These are phyloP conservation scores for Eragrostis nindensis DNA, from an alignment of 176 grass and related monocot species.

Conservation along the genomic window DNA sequence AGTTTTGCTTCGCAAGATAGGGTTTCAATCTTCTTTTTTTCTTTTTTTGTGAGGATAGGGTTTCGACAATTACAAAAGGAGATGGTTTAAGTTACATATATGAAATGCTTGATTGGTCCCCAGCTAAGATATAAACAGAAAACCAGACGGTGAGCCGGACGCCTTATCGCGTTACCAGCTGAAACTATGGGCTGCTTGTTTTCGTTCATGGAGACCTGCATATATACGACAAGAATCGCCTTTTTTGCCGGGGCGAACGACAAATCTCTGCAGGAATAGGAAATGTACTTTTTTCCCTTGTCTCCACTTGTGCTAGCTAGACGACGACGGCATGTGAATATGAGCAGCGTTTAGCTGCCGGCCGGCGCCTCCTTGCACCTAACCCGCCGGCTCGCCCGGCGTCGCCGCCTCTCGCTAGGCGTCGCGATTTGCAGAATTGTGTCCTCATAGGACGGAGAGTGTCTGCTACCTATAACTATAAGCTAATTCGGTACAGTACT, in stretches of 20 bases:
- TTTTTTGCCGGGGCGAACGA: background rate
- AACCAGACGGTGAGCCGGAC: background rate
- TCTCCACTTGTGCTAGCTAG: background rate
- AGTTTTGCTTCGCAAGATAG: too few relatives aligned
- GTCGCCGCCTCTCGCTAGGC: background rate
- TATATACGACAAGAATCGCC: background rate
- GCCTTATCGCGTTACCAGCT: background rate
- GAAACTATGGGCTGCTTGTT: background rate
- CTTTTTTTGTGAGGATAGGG: too few relatives aligned
- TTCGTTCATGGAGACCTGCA: background rate
- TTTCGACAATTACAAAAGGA: background rate
- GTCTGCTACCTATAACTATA: too few relatives aligned
- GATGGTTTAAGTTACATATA: background rate
- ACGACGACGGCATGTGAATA: background rate
- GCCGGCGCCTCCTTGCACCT: background rate
- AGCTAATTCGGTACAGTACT: background rate
- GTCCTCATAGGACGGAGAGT: background rate
- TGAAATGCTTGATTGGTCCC: background rate
- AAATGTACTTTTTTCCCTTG: background rate
- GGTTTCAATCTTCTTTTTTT: too few relatives aligned
- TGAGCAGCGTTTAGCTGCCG: background rate
- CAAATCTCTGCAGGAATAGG: background rate
- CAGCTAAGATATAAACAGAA: background rate
- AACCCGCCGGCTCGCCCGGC: background rate
- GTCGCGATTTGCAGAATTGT: background rate